phyloP scores from a whole-genome alignment of 208 protist genomes.

The Crithidia thermophila region DNA sequence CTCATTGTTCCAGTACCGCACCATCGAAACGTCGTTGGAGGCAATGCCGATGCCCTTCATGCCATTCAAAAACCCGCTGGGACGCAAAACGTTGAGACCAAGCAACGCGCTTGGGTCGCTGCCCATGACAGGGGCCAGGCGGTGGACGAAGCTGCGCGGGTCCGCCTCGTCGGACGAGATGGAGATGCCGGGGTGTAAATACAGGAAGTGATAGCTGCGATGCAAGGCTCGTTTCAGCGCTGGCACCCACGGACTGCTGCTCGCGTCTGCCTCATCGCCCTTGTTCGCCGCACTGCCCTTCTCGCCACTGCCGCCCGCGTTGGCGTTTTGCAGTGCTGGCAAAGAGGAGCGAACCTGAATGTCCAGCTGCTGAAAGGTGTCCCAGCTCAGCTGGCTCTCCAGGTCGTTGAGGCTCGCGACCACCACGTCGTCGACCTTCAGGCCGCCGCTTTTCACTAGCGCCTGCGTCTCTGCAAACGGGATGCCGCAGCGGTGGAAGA shows the following conservation, averaged over 20 bases:
- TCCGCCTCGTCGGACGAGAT: slow-evolving; percentile 74
- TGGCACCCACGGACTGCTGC: slow-evolving; percentile 56
- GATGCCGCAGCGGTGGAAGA: slow-evolving; percentile 88
- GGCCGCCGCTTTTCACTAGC: slow-evolving; percentile 38
- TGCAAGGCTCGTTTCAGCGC: slow-evolving; percentile 85
- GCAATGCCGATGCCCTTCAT: slow-evolving; percentile 78
- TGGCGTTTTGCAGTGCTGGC: slow-evolving; percentile 21
- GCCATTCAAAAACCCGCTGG: slow-evolving; percentile 77
- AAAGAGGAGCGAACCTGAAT: slow-evolving; percentile 62
- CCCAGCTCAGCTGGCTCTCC: slow-evolving; percentile 83
- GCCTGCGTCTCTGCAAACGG: slow-evolving; percentile 75
- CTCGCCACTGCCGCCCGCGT: not conserved
- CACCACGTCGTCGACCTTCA: slow-evolving; percentile 64
- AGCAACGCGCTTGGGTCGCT: slow-evolving; percentile 31
- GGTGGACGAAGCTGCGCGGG: slow-evolving; percentile 86
- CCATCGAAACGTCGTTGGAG: slow-evolving; percentile 85
- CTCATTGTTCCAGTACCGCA: slow-evolving; percentile 92
- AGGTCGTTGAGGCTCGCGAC: slow-evolving; percentile 48
- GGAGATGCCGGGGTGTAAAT: slow-evolving; percentile 65
- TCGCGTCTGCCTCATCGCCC: not conserved
- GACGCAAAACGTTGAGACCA: slow-evolving; percentile 82
- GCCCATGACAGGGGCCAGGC: slow-evolving; percentile 55
- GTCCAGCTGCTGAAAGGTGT: slow-evolving; percentile 67
- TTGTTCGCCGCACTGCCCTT: not conserved
- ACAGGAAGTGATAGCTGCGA: slow-evolving; percentile 74